Evolutionary conservation across 305 asterid genomes (phyloP), one percentile per base, ranked within the genome.

Genomic region (Rubia peregrina): DNA sequence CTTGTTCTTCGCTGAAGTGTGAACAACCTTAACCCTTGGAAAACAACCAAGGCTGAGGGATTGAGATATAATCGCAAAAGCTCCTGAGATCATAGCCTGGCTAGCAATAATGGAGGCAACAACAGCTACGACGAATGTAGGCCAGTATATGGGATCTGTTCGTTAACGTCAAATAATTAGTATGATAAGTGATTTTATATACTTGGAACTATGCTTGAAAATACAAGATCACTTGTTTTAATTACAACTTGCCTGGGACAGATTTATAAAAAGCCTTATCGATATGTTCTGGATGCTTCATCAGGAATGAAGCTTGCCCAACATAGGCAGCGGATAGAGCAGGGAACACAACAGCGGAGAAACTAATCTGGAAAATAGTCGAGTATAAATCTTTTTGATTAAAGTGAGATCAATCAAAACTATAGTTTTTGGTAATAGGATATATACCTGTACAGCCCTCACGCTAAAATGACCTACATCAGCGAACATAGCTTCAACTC

Each of bases 401-500:
- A n/a, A n/a, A n/a, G n/a, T n/a, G n/a, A n/a, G n/a, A n/a, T n/a
- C n/a, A n/a, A n/a, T n/a, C n/a, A n/a, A n/a, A n/a, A n/a, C n/a
- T n/a, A n/a, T n/a, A n/a, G n/a, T n/a, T n/a, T n/a, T n/a, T n/a
- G n/a, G n/a, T n/a, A n/a, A n/a, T n/a, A n/a, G n/a, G n/a, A n/a
- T n/a, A 51, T 6, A 55, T 38, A 89, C 96, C 82, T 89, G 94
- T 46, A 90, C 69, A 2, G 95, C 89, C 0, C 74, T 85, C 10
- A 87, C 88, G 13, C 69, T 90, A 61, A 90, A 90, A 77, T 90
- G 96, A 33, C 96, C 95, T 21, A 90, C 80, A 79, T 90, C 96
- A 10, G 96, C 96, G 62, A 90, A 90, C 96, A 90, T 90, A 76
- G 96, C 96, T 73, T 90, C 96, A 0, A 95, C 70, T 43, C 96